Conservation (phyloP, 352 stramenopile species). For the Pilasporangium apinafurcum region DNA sequence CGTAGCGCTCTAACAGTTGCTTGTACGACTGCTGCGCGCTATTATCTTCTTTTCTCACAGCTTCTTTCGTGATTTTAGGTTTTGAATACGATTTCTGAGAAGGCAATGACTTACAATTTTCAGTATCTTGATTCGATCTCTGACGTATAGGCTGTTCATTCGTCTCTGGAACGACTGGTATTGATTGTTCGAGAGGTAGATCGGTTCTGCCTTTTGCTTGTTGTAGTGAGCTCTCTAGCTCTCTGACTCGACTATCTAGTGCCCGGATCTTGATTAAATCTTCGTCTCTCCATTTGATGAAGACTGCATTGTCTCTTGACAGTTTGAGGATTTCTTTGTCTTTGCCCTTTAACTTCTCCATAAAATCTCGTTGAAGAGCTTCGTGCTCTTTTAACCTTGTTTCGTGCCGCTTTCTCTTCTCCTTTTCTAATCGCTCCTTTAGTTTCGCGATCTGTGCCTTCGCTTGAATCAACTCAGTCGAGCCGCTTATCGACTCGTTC, state of each 20-base stretch:
- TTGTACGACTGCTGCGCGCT: slow-evolving; percentile 14
- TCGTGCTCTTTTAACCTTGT: slow-evolving; percentile 55
- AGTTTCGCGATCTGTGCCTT: slow-evolving; percentile 59
- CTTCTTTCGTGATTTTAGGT: slow-evolving; percentile 7
- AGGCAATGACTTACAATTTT: no score
- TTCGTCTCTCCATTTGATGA: slow-evolving; percentile 54
- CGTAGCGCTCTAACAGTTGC: slow-evolving; percentile 32
- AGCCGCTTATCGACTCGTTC: slow-evolving; percentile 46
- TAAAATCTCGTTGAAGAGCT: slow-evolving; percentile 32
- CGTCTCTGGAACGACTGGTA: slow-evolving; percentile 1
- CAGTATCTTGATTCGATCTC: no score
- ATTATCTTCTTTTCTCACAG: neutral
- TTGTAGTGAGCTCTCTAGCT: slow-evolving; percentile 17
- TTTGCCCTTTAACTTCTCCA: slow-evolving; percentile 48
- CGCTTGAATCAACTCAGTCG: slow-evolving; percentile 44
- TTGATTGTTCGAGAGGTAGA: neutral
- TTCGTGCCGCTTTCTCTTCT: slow-evolving; percentile 40
- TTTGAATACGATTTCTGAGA: slow-evolving; percentile 14
- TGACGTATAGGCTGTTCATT: no score
- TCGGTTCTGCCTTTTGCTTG: neutral
- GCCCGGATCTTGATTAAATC: slow-evolving; percentile 44
- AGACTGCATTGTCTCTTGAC: slow-evolving; percentile 50
- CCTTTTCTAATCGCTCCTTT: slow-evolving; percentile 33
- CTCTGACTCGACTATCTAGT: slow-evolving; percentile 37
- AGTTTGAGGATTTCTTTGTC: slow-evolving; percentile 55